Evolutionary conservation across 768 basidiomycete species (phyloP), one percentile per base, ranked within the genome.

Genomic region (Tephrocybe sp.): DNA sequence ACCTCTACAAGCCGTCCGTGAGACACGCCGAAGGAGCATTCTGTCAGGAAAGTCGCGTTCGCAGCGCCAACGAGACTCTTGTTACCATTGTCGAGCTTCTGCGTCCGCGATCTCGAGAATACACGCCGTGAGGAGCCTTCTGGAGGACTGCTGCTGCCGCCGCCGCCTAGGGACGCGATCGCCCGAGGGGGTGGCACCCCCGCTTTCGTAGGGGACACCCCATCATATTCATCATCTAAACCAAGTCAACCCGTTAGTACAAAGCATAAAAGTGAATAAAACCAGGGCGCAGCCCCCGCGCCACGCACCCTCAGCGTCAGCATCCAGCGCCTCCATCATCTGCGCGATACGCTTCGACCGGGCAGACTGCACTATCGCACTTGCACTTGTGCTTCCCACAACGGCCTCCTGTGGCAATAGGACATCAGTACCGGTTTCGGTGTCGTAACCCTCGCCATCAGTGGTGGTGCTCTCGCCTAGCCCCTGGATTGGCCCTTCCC

Each of bases 21-120:
- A n/a, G 93, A 81, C 39, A 98, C 85, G 13, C 83, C 92, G 64
- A 99, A 99, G 36, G 95, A 98, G 64, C 95, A 98, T 64, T 98
- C 95, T 10, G 96, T 98, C 56, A 98, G 74, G 72, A 96, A 79
- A 5, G 79, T 79, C 38, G 65, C 75, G 56, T 78, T 73, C 30
- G 62, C 74, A 53, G 76, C 74, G 20, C 66, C 63, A 45, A 64
- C 71, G 58, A 60, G 60, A 51, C 63, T 72, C 56, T 60, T 60
- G 51, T 62, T 58, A 57, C 63, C 62, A 54, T 65, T 61, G 34
- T 61, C 26, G 26, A 7, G 59, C 34, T 65, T 70, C 58, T 69
- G 70, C 23, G 68, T 70, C 34, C 71, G 74, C 17, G 77, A 73
- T 48, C 71, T 67, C 12, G 81, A 78, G 53, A 75, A 77, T 4